Conservation (phyloP, 2,329 filamentous ascomycete genomes). For the Torrubiella hemipterigena region DNA sequence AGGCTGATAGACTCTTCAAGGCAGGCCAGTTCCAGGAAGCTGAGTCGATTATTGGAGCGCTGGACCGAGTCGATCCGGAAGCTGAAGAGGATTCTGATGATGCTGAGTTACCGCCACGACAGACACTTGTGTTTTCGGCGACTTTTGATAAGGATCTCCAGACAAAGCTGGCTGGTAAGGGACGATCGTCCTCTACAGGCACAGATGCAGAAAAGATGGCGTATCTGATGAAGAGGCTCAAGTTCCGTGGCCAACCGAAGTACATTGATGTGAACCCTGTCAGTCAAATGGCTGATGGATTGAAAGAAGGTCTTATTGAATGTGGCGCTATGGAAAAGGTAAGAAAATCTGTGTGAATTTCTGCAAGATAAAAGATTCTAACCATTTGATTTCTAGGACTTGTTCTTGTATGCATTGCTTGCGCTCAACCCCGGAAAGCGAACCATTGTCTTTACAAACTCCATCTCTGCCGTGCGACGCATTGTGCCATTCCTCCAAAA, state of each 20-base stretch:
- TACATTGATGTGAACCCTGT: conserved; percentile 88
- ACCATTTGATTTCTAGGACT: conserved; percentile 48
- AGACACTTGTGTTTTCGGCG: conserved; percentile 92
- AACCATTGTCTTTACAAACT: conserved; percentile 89
- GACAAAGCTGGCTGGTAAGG: conserved; percentile 76
- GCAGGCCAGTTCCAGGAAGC: conserved; percentile 94
- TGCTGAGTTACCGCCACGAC: conserved; percentile 42
- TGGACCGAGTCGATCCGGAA: conserved; percentile 61
- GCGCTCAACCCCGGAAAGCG: conserved; percentile 71
- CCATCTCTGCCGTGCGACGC: conserved; percentile 82
- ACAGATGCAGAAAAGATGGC: conserved; percentile 76
- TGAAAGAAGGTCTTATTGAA: conserved; percentile 85
- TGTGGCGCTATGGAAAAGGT: conserved; percentile 90
- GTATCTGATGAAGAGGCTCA: conserved; percentile 80
- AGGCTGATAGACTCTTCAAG: conserved; percentile 83
- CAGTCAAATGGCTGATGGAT: conserved; percentile 72
- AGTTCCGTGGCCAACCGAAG: conserved; percentile 75
- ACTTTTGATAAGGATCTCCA: conserved; percentile 89
- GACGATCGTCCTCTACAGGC: conserved; percentile 38
- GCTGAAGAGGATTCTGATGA: conserved; percentile 36
- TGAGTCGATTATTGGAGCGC: conserved; percentile 69
- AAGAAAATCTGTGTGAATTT: conserved; percentile 10
- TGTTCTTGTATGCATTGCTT: conserved; percentile 83
- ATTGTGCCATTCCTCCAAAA: conserved; percentile 75
- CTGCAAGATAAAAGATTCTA: conserved; percentile 11